phyloP scores from a whole-genome alignment of 768 basidiomycete species.

The Cyclocybe aegerita region DNA sequence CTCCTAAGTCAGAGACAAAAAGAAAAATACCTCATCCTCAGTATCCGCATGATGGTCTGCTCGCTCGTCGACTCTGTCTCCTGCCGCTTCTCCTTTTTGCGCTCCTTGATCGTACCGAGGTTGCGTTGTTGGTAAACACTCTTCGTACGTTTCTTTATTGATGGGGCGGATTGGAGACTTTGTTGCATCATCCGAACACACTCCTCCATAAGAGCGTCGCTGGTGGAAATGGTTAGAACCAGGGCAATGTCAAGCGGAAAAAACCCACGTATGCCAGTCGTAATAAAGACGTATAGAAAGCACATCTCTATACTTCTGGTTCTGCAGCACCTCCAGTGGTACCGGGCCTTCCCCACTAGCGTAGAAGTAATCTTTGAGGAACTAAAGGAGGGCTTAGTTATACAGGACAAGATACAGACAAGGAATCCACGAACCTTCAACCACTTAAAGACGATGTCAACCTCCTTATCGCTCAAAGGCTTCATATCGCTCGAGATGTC shows the following conservation, averaged over 20 bases:
- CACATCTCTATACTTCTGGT: constrained; percentile 92
- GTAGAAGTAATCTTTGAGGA: constrained; percentile 93
- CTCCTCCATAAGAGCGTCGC: constrained; percentile 88
- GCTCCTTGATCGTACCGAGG: constrained; percentile 91
- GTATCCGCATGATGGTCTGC: constrained; percentile 91
- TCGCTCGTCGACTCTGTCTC: constrained; percentile 77
- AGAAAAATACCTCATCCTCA: constrained; percentile 81
- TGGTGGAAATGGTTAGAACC: constrained; percentile 25
- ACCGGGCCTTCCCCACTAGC: constrained; percentile 92
- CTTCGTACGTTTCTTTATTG: constrained; percentile 87
- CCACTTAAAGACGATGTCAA: constrained; percentile 99
- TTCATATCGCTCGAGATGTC: constrained; percentile 88
- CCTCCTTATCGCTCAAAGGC: constrained; percentile 90
- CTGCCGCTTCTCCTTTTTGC: constrained; percentile 89
- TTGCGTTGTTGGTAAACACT: constrained; percentile 92
- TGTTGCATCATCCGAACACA: constrained; percentile 96
- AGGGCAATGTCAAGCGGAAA: not conserved
- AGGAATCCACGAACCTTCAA: constrained; percentile 59
- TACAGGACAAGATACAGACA: not conserved
- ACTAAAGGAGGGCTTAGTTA: constrained; percentile 43
- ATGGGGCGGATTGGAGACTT: constrained; percentile 68
- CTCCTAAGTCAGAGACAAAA: constrained; percentile 1
- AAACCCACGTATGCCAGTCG: constrained; percentile 86
- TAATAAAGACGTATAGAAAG: constrained; percentile 92
- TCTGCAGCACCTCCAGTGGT: constrained; percentile 82